phyloP scores from a whole-genome alignment of 208 protist species.

The Sergeia podlipaevii region DNA sequence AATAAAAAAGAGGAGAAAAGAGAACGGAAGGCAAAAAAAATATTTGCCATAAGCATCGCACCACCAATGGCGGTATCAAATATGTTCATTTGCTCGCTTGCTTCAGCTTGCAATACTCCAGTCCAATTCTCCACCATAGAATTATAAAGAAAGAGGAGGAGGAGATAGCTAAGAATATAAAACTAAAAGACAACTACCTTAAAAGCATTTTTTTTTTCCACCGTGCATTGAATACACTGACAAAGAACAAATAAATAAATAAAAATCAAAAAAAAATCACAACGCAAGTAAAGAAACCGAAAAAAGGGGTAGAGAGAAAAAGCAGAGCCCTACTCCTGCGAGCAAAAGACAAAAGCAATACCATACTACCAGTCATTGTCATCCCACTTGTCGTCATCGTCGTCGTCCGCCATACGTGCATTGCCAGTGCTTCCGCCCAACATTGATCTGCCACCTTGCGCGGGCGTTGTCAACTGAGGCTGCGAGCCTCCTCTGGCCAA shows the following conservation, averaged over 20 bases:
- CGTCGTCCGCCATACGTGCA: conserved; percentile 7
- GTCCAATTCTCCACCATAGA: no score
- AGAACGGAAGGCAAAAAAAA: conserved; percentile 3
- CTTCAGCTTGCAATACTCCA: no score
- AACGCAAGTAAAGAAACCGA: no score
- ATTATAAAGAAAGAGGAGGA: not conserved
- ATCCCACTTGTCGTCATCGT: conserved; percentile 55
- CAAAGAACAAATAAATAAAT: not conserved
- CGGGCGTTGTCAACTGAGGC: not conserved
- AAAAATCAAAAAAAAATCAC: not conserved
- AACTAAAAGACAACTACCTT: not conserved
- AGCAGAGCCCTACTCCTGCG: not conserved
- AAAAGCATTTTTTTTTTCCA: not conserved
- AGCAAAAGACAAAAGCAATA: not conserved
- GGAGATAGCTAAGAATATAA: not conserved
- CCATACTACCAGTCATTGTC: conserved; percentile 39
- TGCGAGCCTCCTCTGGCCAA: no score
- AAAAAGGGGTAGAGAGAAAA: not conserved
- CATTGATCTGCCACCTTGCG: not conserved
- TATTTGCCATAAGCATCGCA: no score
- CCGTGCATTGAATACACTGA: not conserved
- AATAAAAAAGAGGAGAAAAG: conserved; percentile 1
- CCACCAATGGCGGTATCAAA: no score
- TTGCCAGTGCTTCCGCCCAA: not conserved
- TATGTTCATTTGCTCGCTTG: no score